A percentile compares a stretch with the other conserved stretches of the same genome.
Evolutionary conservation across 192 early-diverging fungal genomes (phyloP).

Genomic region (Lunasporangiospora selenospora): DNA sequence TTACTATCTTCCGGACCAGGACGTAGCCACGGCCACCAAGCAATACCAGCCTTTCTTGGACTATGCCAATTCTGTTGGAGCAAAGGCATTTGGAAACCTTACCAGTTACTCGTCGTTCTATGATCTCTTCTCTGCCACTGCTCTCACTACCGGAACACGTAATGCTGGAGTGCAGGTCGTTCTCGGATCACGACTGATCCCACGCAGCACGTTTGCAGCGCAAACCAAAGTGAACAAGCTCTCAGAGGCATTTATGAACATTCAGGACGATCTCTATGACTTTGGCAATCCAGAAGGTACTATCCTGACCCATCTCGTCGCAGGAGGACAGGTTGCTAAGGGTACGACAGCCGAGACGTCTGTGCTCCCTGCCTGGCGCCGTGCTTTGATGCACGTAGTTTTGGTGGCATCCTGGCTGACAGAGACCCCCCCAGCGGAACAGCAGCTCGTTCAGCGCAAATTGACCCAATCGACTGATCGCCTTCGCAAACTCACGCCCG

Average conservation of each 20-base stretch:
- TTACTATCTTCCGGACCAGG: slow-evolving; percentile 10
- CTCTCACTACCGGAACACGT: neutral
- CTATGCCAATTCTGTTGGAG: neutral
- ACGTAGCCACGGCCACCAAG: neutral
- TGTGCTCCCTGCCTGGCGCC: slow-evolving; percentile 47
- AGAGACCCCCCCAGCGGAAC: neutral
- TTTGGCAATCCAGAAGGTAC: neutral
- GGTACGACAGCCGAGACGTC: slow-evolving; percentile 13
- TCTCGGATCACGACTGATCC: slow-evolving; percentile 47
- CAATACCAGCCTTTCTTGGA: slow-evolving; percentile 7
- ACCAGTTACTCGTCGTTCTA: slow-evolving; percentile 9
- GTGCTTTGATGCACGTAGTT: slow-evolving; percentile 23
- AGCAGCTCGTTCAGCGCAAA: slow-evolving; percentile 1
- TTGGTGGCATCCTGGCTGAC: neutral
- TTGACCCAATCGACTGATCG: slow-evolving; percentile 1
- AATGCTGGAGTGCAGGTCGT: slow-evolving; percentile 19
- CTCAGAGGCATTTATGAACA: slow-evolving; percentile 3
- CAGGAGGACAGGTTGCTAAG: slow-evolving; percentile 21
- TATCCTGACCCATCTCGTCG: slow-evolving; percentile 27
- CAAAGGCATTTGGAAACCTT: neutral
- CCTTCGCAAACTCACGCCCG: slow-evolving; percentile 42
- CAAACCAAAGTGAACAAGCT: neutral
- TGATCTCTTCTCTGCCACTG: neutral
- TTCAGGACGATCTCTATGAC: slow-evolving; percentile 7
- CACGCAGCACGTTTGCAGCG: slow-evolving; percentile 34